Evolutionary conservation across 106 monocot genomes (phyloP).

Genomic region (Dactylorhiza incarnata): DNA sequence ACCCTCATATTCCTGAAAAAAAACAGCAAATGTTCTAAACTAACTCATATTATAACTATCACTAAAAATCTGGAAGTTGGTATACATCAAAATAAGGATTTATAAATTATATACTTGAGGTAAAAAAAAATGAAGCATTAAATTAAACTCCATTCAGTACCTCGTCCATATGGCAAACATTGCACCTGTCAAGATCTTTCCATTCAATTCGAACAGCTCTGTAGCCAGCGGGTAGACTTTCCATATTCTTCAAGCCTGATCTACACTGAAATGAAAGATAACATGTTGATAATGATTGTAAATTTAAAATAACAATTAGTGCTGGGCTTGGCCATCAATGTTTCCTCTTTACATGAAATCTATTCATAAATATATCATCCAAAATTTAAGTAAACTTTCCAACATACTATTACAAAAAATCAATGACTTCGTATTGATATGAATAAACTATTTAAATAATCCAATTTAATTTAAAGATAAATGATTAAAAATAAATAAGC

Average conservation of each 20-base stretch:
- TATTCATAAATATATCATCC: not conserved
- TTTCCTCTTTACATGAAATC: not conserved
- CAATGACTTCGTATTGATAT: not conserved
- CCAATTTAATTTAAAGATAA: not conserved
- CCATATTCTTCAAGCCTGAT: slow-evolving; percentile 1
- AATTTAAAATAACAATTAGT: not conserved
- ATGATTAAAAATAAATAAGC: not conserved
- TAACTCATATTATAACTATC: not conserved
- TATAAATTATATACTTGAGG: not conserved
- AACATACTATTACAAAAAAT: not conserved
- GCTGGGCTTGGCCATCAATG: not conserved
- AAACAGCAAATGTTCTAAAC: not conserved
- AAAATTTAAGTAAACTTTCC: not conserved
- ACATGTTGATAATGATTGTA: not conserved
- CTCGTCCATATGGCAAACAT: slow-evolving; percentile 99
- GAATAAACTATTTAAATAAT: not conserved
- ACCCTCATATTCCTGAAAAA: slow-evolving; percentile 85
- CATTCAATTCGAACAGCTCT: slow-evolving; percentile 82
- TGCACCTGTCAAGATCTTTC: slow-evolving; percentile 96
- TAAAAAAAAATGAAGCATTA: not conserved
- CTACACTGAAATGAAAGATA: slow-evolving; percentile 5
- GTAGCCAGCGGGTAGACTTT: slow-evolving; percentile 38
- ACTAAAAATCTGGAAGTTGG: not conserved
- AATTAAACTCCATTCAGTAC: slow-evolving; percentile 20
- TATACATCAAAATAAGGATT: not conserved